phyloP scores from a whole-genome alignment of 306 rosid genomes.

The Acacia confusa region DNA sequence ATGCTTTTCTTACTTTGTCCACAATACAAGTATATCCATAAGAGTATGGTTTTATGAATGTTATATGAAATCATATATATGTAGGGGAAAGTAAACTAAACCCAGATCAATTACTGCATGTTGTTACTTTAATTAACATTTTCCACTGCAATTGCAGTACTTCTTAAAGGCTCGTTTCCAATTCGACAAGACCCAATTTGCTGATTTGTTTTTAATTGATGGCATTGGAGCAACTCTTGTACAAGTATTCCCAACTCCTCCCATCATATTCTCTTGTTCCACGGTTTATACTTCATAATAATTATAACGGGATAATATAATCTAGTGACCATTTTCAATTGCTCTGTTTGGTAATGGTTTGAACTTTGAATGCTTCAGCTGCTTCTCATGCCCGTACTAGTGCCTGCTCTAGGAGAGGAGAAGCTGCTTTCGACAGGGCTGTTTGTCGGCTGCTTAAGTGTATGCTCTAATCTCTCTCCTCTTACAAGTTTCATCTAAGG shows the following conservation, averaged over 20 bases:
- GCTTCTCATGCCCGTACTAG: conserved; percentile 67
- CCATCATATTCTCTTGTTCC: conserved; percentile 5
- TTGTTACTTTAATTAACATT: not conserved
- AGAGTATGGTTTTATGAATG: not conserved
- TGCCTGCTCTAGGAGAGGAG: conserved; percentile 65
- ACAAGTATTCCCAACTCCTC: conserved; percentile 50
- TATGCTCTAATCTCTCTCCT: conserved; percentile 33
- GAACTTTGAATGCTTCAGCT: conserved; percentile 46
- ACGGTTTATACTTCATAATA: not conserved
- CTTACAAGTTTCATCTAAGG: not conserved
- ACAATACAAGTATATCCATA: not conserved
- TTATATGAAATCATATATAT: not conserved
- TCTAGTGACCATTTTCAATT: not conserved
- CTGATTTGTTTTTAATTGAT: conserved; percentile 67
- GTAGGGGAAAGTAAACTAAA: not conserved
- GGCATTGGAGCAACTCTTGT: conserved; percentile 66
- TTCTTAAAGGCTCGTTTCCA: conserved; percentile 86
- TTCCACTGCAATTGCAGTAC: conserved; percentile 58
- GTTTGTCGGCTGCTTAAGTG: conserved; percentile 50
- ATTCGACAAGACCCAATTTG: conserved; percentile 74
- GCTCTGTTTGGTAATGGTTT: not conserved
- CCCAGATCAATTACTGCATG: not conserved
- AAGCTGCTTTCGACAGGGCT: conserved; percentile 73
- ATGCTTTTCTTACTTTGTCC: not conserved
- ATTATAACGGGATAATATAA: not conserved